Percentiles rank a stretch among this genome's conserved stretches.
These are phyloP conservation scores for Populus trichocarpa DNA, from an alignment of 441 rosid species.

Conservation along the genomic window DNA sequence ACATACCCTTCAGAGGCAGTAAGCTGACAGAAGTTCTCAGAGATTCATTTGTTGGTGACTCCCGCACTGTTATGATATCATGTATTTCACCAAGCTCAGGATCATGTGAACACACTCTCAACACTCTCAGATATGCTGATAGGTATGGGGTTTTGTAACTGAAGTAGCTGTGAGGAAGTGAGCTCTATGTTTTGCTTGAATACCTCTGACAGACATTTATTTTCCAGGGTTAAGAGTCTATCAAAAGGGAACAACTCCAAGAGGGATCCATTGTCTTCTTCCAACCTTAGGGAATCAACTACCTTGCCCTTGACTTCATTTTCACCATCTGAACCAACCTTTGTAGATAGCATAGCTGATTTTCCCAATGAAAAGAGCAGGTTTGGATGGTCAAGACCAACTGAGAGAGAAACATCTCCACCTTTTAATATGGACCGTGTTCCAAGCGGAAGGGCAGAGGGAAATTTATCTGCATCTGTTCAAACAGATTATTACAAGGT, in stretches of 20 bases:
- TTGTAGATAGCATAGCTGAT: conserved; percentile 37
- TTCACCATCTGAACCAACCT: conserved; percentile 31
- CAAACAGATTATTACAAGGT: conserved; percentile 25
- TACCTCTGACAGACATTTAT: conserved; percentile 14
- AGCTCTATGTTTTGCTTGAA: not conserved
- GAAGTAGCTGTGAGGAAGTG: not conserved
- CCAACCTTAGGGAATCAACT: conserved; percentile 54
- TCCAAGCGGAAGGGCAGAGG: conserved; percentile 39
- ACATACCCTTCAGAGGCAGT: conserved; percentile 95
- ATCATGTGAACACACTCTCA: conserved; percentile 91
- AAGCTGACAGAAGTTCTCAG: conserved; percentile 92
- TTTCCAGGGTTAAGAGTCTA: conserved; percentile 81
- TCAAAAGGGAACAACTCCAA: conserved; percentile 72
- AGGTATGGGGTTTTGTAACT: conserved; percentile 42
- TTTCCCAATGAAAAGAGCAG: conserved; percentile 40
- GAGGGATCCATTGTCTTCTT: conserved; percentile 50
- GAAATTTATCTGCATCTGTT: conserved; percentile 23
- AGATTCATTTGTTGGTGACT: conserved; percentile 90
- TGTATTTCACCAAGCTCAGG: conserved; percentile 96
- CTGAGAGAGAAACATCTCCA: conserved; percentile 37
- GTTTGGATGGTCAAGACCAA: conserved; percentile 42
- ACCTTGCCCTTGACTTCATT: conserved; percentile 38
- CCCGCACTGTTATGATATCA: conserved; percentile 92
- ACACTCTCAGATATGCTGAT: conserved; percentile 89
- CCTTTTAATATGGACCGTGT: conserved; percentile 25